Evolutionary conservation across 1,139 yeast genomes (phyloP).

Genomic region (Saccharomyces hybrid): DNA sequence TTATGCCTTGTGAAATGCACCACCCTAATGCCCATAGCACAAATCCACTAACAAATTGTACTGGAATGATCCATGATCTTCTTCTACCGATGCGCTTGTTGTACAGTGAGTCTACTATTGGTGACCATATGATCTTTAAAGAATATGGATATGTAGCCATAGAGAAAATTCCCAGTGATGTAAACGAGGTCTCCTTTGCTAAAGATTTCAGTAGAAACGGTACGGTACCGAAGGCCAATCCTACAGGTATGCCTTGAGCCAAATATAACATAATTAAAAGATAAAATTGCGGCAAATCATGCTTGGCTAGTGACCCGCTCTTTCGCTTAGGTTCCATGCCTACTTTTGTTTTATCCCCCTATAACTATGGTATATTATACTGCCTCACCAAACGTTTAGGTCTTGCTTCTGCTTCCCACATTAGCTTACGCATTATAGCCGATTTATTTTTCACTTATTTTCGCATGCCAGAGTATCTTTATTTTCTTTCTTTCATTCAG

Average conservation of each 20-base stretch:
- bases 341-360: neutral
- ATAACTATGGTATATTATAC: too few relatives aligned
- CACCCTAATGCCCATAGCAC: conserved; percentile 59
- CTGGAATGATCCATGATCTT: conserved; percentile 91
- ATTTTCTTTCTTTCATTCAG: neutral
- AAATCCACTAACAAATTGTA: conserved; percentile 69
- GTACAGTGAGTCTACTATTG: conserved; percentile 85
- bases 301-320: conserved; percentile 23
- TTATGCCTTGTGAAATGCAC: conserved; percentile 40
- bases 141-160: conserved; percentile 94
- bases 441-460: neutral
- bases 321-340: conserved; percentile 2
- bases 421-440: neutral
- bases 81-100: conserved; percentile 65
- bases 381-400: neutral
- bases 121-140: conserved; percentile 88
- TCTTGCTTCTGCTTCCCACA: neutral
- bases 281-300: conserved; percentile 64
- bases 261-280: conserved; percentile 67
- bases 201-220: conserved; percentile 79
- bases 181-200: conserved; percentile 56
- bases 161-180: conserved; percentile 86
- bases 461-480: neutral
- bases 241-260: conserved; percentile 93
- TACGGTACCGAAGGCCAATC: conserved; percentile 91